Evolutionary conservation across 2,329 filamentous ascomycete genomes (phyloP).

Genomic region (Falciphora oryzae): DNA sequence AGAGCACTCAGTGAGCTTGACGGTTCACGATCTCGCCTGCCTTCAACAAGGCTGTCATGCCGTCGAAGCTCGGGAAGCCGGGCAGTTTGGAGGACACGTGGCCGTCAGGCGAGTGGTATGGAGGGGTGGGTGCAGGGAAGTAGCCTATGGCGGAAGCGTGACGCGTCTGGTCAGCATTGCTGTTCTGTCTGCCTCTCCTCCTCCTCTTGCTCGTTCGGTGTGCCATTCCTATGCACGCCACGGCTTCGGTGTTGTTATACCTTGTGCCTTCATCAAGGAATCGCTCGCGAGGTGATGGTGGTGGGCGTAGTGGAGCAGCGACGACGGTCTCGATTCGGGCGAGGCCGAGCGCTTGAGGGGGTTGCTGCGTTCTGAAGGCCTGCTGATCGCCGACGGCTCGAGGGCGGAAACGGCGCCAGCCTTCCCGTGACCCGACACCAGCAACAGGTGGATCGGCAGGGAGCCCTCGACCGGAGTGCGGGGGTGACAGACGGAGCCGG

Average conservation of each 20-base stretch:
- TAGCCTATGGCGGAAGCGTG: slow-evolving; percentile 2
- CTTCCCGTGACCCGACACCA: slow-evolving; percentile 19
- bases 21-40: slow-evolving; percentile 55
- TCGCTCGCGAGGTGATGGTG: slow-evolving; percentile 1
- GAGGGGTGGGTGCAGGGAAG: slow-evolving; percentile 3
- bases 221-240: background rate
- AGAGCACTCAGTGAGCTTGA: slow-evolving; percentile 19
- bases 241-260: slow-evolving; percentile 1
- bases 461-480: slow-evolving; percentile 44
- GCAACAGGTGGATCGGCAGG: slow-evolving; percentile 48
- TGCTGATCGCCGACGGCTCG: background rate
- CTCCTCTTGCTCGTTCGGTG: background rate
- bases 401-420: background rate
- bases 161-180: slow-evolving; percentile 3
- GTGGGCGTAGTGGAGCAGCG: slow-evolving; percentile 5
- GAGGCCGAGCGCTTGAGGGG: slow-evolving; percentile 13
- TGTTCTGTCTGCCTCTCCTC: background rate
- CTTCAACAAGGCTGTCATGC: slow-evolving; percentile 52
- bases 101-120: slow-evolving; percentile 1
- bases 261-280: slow-evolving; percentile 1
- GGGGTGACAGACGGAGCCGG: slow-evolving; percentile 32
- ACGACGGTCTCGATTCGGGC: slow-evolving; percentile 14
- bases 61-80: slow-evolving; percentile 38
- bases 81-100: slow-evolving; percentile 2
- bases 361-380: background rate